Percentiles rank a stretch among this genome's conserved stretches.
Conservation (phyloP, 768 basidiomycete genomes). For the Suillus occidentalis region DNA sequence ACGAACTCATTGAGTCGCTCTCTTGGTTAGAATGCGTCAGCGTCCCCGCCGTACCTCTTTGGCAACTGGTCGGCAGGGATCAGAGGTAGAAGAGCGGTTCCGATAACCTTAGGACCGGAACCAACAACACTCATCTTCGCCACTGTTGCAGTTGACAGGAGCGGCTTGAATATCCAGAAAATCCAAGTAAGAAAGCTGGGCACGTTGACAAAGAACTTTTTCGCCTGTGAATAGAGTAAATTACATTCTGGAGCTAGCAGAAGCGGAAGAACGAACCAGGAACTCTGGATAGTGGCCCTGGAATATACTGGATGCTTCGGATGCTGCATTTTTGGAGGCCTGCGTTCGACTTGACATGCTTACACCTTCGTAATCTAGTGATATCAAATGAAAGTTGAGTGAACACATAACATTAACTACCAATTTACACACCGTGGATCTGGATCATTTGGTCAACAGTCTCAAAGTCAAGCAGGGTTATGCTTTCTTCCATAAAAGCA, state of each 20-base stretch:
- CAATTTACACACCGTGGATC: conserved; percentile 54
- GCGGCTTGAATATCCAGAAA: conserved; percentile 80
- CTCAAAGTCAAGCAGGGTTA: conserved; percentile 66
- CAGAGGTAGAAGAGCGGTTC: conserved; percentile 56
- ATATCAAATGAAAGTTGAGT: background rate
- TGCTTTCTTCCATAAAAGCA: conserved; percentile 69
- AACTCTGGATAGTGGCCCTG: conserved; percentile 78
- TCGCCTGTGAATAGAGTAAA: conserved; percentile 41
- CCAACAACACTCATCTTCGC: conserved; percentile 83
- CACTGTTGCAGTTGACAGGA: conserved; percentile 70
- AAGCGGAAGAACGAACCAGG: conserved; percentile 43
- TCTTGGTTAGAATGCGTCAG: conserved; percentile 47
- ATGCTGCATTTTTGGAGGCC: conserved; percentile 75
- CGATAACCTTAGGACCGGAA: conserved; percentile 55
- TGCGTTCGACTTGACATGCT: conserved; percentile 62
- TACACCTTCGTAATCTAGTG: conserved; percentile 74
- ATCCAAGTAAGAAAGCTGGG: conserved; percentile 77
- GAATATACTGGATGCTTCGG: conserved; percentile 74
- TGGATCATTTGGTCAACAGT: conserved; percentile 73
- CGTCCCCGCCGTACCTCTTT: conserved; percentile 67
- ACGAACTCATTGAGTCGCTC: no score
- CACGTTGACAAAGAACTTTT: conserved; percentile 83
- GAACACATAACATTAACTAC: no score
- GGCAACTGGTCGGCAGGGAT: conserved; percentile 64
- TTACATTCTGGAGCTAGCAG: background rate